phyloP scores from a whole-genome alignment of 1,284 basidiomycete species.

The Anthracocystis setariae region DNA sequence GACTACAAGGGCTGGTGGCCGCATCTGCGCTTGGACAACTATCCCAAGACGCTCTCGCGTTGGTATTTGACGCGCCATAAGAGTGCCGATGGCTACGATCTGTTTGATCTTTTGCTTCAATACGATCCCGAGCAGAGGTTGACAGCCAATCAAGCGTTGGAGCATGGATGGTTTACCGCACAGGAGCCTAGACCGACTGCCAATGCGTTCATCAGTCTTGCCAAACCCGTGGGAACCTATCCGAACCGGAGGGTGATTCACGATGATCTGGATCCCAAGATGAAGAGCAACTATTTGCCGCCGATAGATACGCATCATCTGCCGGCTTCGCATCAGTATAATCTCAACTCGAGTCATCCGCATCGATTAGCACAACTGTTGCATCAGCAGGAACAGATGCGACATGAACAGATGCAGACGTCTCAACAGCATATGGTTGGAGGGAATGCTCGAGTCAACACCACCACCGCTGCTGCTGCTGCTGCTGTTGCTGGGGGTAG shows the following conservation, averaged over 20 bases:
- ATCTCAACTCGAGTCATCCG: slow-evolving; percentile 21
- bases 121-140: slow-evolving; percentile 90
- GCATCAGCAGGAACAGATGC: slow-evolving; percentile 28
- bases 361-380: slow-evolving; percentile 24
- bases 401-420: slow-evolving; percentile 27
- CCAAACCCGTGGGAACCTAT: slow-evolving; percentile 69
- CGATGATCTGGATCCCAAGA: slow-evolving; percentile 71
- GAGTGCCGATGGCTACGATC: slow-evolving; percentile 50
- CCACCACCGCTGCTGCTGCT: too few species aligned
- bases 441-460: slow-evolving; percentile 3
- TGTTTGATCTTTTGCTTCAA: slow-evolving; percentile 66
- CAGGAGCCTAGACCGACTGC: slow-evolving; percentile 67
- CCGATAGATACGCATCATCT: slow-evolving; percentile 39
- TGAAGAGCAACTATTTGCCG: slow-evolving; percentile 44
- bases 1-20: slow-evolving; percentile 77
- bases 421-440: slow-evolving; percentile 1
- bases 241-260: slow-evolving; percentile 71
- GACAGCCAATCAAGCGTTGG: slow-evolving; percentile 81
- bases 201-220: slow-evolving; percentile 66
- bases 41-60: slow-evolving; percentile 75
- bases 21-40: slow-evolving; percentile 64
- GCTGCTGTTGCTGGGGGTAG: neutral
- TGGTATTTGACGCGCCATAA: slow-evolving; percentile 81
- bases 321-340: slow-evolving; percentile 14
- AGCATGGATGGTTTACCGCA: slow-evolving; percentile 74